phyloP scores from a whole-genome alignment of 1,139 yeast genomes.

The Kurtzmaniella natalensis region DNA sequence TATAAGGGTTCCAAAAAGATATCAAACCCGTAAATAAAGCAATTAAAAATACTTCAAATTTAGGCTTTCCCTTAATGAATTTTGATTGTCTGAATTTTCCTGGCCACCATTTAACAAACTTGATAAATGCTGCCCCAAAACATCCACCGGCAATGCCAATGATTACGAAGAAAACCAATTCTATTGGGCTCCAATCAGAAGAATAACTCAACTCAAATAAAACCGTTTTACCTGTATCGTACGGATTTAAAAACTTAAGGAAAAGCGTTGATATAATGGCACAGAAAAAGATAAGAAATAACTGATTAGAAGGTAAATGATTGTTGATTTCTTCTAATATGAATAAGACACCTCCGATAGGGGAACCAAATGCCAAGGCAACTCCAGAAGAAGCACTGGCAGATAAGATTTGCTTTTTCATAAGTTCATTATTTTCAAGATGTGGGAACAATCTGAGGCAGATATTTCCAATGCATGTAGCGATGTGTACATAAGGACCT shows the following conservation, averaged over 20 bases:
- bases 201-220: conserved; percentile 52
- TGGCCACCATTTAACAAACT: conserved; percentile 50
- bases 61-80: conserved; percentile 37
- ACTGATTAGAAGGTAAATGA: conserved; percentile 53
- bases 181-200: conserved; percentile 53
- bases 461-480: conserved; percentile 64
- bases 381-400: conserved; percentile 71
- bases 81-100: conserved; percentile 31
- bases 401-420: conserved; percentile 54
- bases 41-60: conserved; percentile 45
- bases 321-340: conserved; percentile 63
- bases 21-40: conserved; percentile 46
- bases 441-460: conserved; percentile 48
- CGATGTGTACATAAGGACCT: conserved; percentile 70
- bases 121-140: conserved; percentile 53
- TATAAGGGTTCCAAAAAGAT: conserved; percentile 50
- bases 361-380: conserved; percentile 67
- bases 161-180: conserved; percentile 43
- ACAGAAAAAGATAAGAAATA: conserved; percentile 58
- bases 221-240: conserved; percentile 61
- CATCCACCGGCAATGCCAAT: conserved; percentile 57
- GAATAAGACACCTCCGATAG: conserved; percentile 65
- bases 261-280: conserved; percentile 57
- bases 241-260: conserved; percentile 54
- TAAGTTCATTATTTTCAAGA: conserved; percentile 47